These are phyloP conservation scores for Macrophomina pseudophaseolina DNA, from an alignment of 2,329 filamentous ascomycete genomes.

Conservation along the genomic window DNA sequence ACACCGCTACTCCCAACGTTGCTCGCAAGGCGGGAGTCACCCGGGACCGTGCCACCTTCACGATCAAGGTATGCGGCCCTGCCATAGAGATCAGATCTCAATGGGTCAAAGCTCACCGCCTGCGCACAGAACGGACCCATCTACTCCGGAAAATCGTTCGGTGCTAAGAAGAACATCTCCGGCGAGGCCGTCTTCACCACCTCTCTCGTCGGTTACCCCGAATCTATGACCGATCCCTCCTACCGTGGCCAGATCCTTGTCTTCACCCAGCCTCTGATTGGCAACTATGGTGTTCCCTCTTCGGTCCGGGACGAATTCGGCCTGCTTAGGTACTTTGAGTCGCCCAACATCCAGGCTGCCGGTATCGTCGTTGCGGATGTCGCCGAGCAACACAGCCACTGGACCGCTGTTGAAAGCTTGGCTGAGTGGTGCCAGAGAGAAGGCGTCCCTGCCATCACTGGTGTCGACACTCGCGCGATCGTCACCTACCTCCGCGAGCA, in stretches of 20 bases:
- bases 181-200: slow-evolving; percentile 99
- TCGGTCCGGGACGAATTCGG: slow-evolving; percentile 83
- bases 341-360: slow-evolving; percentile 93
- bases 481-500: slow-evolving; percentile 96
- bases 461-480: slow-evolving; percentile 95
- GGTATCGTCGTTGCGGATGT: slow-evolving; percentile 96
- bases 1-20: slow-evolving; percentile 69
- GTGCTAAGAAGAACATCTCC: slow-evolving; percentile 94
- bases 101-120: slow-evolving; percentile 21
- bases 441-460: slow-evolving; percentile 93
- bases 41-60: slow-evolving; percentile 86
- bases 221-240: slow-evolving; percentile 76
- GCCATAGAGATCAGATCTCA: neutral
- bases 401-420: slow-evolving; percentile 95
- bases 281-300: slow-evolving; percentile 97
- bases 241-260: slow-evolving; percentile 91
- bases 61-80: slow-evolving; percentile 74
- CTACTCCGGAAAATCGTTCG: slow-evolving; percentile 95
- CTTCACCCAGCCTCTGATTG: slow-evolving; percentile 96
- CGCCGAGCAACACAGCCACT: slow-evolving; percentile 93
- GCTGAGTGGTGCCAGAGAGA: slow-evolving; percentile 94
- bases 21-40: slow-evolving; percentile 68
- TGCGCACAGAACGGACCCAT: slow-evolving; percentile 79
- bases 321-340: slow-evolving; percentile 97
- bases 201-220: slow-evolving; percentile 95